Base-by-base conservation (phyloP, 352 stramenopile species). In the Globisporangium ultimum region DNA sequence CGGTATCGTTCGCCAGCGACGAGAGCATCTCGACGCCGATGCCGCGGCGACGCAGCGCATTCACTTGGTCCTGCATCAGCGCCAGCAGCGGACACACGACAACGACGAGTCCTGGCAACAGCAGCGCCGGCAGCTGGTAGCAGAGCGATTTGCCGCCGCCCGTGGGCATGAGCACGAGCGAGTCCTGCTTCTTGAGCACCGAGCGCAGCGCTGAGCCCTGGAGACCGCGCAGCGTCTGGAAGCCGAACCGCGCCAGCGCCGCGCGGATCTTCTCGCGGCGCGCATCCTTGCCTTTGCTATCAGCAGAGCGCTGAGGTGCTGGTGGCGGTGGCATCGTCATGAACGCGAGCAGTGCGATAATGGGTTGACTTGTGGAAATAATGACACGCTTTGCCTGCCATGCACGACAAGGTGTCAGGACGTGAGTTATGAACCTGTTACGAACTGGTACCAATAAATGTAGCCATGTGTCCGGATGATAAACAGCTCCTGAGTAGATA, bases 141-240 rank as follows among this genome's bases (percentile, higher is more conserved):
- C 93, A 98, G 14, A 99, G 77, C 40, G 88, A 98, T 71, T 99
- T 99, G 57, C 97, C 97, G 34, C 94, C 94, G 7, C 97, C 97
- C 13, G 97, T 99, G n/a, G 97, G 93, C 64, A 98, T 90, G 9
- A 99, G 81, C 38, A 98, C 75, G 14, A 98, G 52, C 15, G 78
- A 70, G 66, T 88, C 68, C 42, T 80, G 72, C 24, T 60, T 60
- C 3, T 58, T 66, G 12, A 87, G 48, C 48, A 84, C 76, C 22
- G 70, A 74, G 15, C 74, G 72, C 51, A 87, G 36, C 32, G 72
- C 76, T 1, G 72, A 58, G 2, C 63, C 76, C 24, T 87, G 76
- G 0, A 83, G 56, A 2, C 78, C 66, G 6, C 76, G 72, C 42
- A 87, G 48, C 14, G 60, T 72, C 22, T 57, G 41, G 61, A 82